Evolutionary conservation across 2,329 filamentous ascomycete genomes (phyloP).

Genomic region (Celoporthe dispersa): DNA sequence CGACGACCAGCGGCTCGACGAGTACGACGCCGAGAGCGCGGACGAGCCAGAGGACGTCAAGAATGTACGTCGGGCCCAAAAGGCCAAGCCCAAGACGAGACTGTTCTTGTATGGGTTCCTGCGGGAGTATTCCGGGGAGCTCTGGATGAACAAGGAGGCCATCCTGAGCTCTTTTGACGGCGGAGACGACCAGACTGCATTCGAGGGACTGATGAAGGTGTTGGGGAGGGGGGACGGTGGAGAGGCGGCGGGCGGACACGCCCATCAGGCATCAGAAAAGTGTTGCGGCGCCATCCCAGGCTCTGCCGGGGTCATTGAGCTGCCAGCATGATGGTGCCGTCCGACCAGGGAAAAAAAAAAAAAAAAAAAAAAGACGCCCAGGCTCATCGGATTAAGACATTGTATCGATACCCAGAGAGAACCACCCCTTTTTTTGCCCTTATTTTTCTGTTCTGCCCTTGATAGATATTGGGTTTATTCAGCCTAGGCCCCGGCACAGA

Average conservation of each 20-base stretch:
- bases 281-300: neutral
- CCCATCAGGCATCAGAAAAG: neutral
- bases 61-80: conserved; percentile 26
- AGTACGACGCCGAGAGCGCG: conserved; percentile 22
- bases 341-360: no score
- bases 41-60: conserved; percentile 27
- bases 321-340: neutral
- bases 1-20: conserved; percentile 20
- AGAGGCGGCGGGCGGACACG: neutral
- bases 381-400: neutral
- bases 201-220: conserved; percentile 13
- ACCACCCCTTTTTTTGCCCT: neutral
- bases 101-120: conserved; percentile 27
- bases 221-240: conserved; percentile 9
- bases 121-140: conserved; percentile 28
- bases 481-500: neutral
- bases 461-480: neutral
- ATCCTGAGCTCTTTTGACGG: conserved; percentile 25
- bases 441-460: neutral
- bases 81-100: conserved; percentile 18
- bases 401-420: conserved; percentile 5
- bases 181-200: conserved; percentile 26
- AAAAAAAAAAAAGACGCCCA: neutral
- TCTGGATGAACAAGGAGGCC: conserved; percentile 31
- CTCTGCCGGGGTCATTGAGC: neutral